phyloP scores from a whole-genome alignment of 2,329 filamentous ascomycete species.

The Calcarisporium arbuscula region DNA sequence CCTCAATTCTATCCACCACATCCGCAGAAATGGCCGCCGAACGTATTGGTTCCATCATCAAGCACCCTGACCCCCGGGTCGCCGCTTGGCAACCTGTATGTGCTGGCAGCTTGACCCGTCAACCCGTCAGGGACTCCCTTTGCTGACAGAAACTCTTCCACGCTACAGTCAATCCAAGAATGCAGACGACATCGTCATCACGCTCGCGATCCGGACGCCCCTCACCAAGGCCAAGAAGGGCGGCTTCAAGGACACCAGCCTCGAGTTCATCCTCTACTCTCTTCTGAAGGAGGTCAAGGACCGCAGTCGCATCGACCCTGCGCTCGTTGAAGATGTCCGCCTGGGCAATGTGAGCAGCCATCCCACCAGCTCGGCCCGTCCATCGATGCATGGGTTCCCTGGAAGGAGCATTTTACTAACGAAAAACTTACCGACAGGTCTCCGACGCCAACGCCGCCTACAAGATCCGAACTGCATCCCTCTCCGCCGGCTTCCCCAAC shows the following conservation, averaged over 20 bases:
- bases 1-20: too few relatives aligned
- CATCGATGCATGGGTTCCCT: too few relatives aligned
- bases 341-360: slow-evolving; percentile 69
- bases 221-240: slow-evolving; percentile 86
- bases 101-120: slow-evolving; percentile 4
- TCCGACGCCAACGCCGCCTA: slow-evolving; percentile 81
- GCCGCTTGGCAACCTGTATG: slow-evolving; percentile 72
- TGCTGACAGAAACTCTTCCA: slow-evolving; percentile 7
- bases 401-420: slow-evolving; percentile 6
- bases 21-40: slow-evolving; percentile 84
- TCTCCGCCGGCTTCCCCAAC: slow-evolving; percentile 91
- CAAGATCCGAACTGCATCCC: slow-evolving; percentile 79
- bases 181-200: slow-evolving; percentile 94
- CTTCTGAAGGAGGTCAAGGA: slow-evolving; percentile 70
- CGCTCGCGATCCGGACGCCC: slow-evolving; percentile 81
- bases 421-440: slow-evolving; percentile 45
- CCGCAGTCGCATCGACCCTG: slow-evolving; percentile 71
- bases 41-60: slow-evolving; percentile 80
- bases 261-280: slow-evolving; percentile 82
- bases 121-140: background rate
- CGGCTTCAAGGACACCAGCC: slow-evolving; percentile 86
- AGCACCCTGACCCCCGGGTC: slow-evolving; percentile 73
- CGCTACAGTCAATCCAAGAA: slow-evolving; percentile 76
- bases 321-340: slow-evolving; percentile 81
- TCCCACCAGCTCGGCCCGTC: too few relatives aligned